Percentiles rank a stretch among this genome's conserved stretches.
Conservation (phyloP, 2,329 filamentous ascomycete genomes). For the Simplicillium aogashimaense region DNA sequence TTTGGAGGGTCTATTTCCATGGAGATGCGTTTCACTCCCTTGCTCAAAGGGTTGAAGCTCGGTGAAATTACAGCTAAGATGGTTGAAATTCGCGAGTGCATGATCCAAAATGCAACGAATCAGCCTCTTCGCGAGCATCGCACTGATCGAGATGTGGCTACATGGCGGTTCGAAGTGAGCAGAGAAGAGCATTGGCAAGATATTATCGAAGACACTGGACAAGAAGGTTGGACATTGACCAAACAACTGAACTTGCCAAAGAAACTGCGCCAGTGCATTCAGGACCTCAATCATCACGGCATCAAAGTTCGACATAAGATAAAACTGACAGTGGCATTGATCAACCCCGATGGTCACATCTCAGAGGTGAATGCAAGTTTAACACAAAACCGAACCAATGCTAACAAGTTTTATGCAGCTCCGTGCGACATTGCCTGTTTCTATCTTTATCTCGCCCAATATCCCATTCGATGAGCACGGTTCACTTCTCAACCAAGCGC, state of each 20-base stretch:
- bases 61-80: conserved; percentile 75
- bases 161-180: conserved; percentile 44
- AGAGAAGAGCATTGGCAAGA: conserved; percentile 58
- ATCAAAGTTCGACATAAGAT: conserved; percentile 92
- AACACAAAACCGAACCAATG: background rate
- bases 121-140: conserved; percentile 47
- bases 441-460: conserved; percentile 92
- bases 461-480: conserved; percentile 83
- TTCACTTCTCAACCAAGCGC: conserved; percentile 57
- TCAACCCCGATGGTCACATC: conserved; percentile 89
- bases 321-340: conserved; percentile 80
- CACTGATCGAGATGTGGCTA: conserved; percentile 52
- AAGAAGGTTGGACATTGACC: conserved; percentile 54
- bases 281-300: conserved; percentile 79
- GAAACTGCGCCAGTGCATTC: conserved; percentile 71
- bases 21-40: conserved; percentile 77
- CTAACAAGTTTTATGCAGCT: conserved; percentile 37
- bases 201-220: conserved; percentile 56
- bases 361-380: conserved; percentile 58
- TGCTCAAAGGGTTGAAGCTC: conserved; percentile 80
- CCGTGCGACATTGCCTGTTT: conserved; percentile 80
- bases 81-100: conserved; percentile 66
- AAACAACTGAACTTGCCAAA: conserved; percentile 65
- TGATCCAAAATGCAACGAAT: conserved; percentile 34
- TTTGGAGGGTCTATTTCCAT: conserved; percentile 82